A percentile compares a stretch with the other conserved stretches of the same genome.
Conservation (phyloP, 1,284 basidiomycete species). For the Malassezia globosa region DNA sequence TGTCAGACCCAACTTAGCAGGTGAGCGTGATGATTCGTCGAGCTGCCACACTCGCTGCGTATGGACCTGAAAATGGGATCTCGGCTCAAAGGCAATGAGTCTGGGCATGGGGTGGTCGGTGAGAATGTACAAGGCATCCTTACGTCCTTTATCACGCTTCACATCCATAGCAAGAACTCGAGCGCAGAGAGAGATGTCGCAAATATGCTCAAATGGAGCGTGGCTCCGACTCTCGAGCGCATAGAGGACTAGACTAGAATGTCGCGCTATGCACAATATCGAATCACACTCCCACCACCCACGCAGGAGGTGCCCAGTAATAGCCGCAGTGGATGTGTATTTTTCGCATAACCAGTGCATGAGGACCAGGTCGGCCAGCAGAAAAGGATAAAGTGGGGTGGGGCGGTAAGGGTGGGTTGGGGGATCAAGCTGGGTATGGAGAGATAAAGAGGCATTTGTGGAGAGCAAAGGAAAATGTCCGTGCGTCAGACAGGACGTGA, state of each 20-base stretch:
- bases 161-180: conserved; percentile 11
- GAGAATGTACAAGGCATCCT: conserved; percentile 2
- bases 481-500: too few relatives aligned
- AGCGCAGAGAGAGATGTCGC: conserved; percentile 4
- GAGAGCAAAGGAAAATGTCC: too few relatives aligned
- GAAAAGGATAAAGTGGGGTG: too few relatives aligned
- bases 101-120: conserved; percentile 14
- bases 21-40: not conserved
- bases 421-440: too few relatives aligned
- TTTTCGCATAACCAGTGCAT: conserved; percentile 15
- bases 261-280: conserved; percentile 11
- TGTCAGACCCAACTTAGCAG: conserved; percentile 10
- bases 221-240: not conserved
- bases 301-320: conserved; percentile 5
- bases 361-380: not conserved
- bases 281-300: conserved; percentile 3
- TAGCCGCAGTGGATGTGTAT: not conserved
- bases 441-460: too few relatives aligned
- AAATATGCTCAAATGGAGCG: not conserved
- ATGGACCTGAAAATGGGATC: not conserved
- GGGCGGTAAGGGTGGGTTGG: too few relatives aligned
- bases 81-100: not conserved
- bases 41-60: conserved; percentile 1
- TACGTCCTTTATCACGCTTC: not conserved
- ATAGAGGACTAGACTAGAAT: not conserved